phyloP scores from a whole-genome alignment of 495 filamentous ascomycete species.

The Daldinia vernicosa region DNA sequence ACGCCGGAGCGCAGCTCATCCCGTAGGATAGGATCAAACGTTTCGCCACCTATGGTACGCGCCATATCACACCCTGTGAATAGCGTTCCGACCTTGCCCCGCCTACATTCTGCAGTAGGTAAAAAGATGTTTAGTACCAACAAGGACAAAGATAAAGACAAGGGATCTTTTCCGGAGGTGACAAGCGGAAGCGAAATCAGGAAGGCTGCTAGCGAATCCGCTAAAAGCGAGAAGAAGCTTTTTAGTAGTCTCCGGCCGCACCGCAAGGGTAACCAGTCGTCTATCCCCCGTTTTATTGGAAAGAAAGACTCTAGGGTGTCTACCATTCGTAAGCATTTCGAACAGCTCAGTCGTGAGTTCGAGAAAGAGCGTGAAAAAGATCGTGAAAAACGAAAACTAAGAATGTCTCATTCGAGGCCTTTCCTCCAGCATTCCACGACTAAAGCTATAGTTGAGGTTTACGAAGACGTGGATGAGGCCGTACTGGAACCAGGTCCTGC shows the following conservation, averaged over 20 bases:
- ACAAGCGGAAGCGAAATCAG: slow-evolving; percentile 43
- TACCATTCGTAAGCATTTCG: slow-evolving; percentile 91
- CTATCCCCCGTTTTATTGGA: slow-evolving; percentile 87
- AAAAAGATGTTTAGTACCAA: slow-evolving; percentile 38
- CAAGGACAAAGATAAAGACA: slow-evolving; percentile 51
- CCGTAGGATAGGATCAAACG: slow-evolving; percentile 53
- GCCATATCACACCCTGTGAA: slow-evolving; percentile 73
- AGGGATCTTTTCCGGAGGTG: slow-evolving; percentile 20
- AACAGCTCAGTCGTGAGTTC: slow-evolving; percentile 94
- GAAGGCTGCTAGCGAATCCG: slow-evolving; percentile 45
- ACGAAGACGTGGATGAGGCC: slow-evolving; percentile 89
- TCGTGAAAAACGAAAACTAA: slow-evolving; percentile 80
- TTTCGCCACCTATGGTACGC: slow-evolving; percentile 73
- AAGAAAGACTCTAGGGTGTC: slow-evolving; percentile 80
- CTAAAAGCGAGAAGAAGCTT: slow-evolving; percentile 74
- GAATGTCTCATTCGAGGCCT: slow-evolving; percentile 78
- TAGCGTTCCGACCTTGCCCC: slow-evolving; percentile 36
- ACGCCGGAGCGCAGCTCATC: slow-evolving; percentile 53
- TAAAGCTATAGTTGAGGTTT: slow-evolving; percentile 95
- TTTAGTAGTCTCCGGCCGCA: slow-evolving; percentile 69
- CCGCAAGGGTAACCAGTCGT: slow-evolving; percentile 71
- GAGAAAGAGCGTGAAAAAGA: slow-evolving; percentile 93
- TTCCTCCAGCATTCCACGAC: slow-evolving; percentile 88
- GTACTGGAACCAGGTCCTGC: slow-evolving; percentile 82
- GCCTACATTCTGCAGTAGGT: slow-evolving; percentile 39